Percentiles rank a stretch among this genome's conserved stretches.
Evolutionary conservation across 1,284 basidiomycete genomes (phyloP).

Genomic region (Grifola frondosa): DNA sequence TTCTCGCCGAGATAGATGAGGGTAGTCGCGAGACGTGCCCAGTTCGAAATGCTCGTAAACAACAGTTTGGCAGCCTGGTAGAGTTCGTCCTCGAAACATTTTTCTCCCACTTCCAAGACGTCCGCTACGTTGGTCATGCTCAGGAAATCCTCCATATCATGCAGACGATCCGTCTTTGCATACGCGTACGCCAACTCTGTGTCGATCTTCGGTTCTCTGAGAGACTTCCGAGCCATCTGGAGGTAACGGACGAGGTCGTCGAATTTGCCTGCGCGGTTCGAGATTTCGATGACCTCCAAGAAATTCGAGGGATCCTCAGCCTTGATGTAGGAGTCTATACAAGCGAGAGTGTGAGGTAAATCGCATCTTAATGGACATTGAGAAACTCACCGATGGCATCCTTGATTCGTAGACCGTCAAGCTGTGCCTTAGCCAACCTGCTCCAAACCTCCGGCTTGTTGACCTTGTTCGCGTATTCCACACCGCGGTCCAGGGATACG

Average conservation of each 20-base stretch:
- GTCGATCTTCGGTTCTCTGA: conserved; percentile 97
- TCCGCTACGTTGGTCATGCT: conserved; percentile 99
- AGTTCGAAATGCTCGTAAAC: conserved; percentile 97
- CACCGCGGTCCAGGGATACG: conserved; percentile 95
- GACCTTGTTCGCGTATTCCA: conserved; percentile 96
- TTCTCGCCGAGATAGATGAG: conserved; percentile 99
- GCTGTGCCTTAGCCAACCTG: conserved; percentile 96
- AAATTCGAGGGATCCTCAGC: conserved; percentile 97
- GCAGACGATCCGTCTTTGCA: conserved; percentile 94
- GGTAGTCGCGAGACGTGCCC: conserved; percentile 96
- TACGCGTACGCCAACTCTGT: conserved; percentile 97
- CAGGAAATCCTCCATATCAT: conserved; percentile 99
- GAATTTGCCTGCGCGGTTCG: conserved; percentile 94
- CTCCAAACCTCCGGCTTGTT: conserved; percentile 98
- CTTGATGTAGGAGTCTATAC: conserved; percentile 95
- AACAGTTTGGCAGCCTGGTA: conserved; percentile 97
- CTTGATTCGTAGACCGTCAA: conserved; percentile 97
- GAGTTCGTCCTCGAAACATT: conserved; percentile 98
- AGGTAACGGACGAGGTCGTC: conserved; percentile 97
- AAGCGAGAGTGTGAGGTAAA: not conserved
- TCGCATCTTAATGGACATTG: not conserved
- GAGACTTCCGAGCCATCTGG: conserved; percentile 98
- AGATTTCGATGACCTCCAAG: conserved; percentile 95
- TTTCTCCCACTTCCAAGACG: conserved; percentile 94
- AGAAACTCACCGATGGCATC: conserved; percentile 82